Evolutionary conservation across 2,329 filamentous ascomycete species (phyloP), one percentile per base, ranked within the genome.

Genomic region (Aschersonia sp.): DNA sequence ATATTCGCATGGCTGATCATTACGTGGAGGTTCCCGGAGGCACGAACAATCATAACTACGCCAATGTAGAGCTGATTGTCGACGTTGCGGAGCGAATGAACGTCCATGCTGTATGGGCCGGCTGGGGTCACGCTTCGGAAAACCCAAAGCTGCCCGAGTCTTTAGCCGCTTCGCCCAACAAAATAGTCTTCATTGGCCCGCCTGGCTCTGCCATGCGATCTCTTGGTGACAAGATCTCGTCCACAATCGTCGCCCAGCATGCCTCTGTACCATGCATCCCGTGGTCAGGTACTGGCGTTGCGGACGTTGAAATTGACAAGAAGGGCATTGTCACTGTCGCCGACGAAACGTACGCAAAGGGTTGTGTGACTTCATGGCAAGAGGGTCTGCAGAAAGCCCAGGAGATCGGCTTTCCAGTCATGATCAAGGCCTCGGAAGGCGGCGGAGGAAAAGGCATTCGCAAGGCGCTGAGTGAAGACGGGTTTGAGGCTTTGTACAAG

Each of bases 41-140:
- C 62, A 98, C 92, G 52, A 98, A 98, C 74, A 98, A 98, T 77
- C 95, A 98, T 82, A 98, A 98, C 70, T 98, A 98, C 69, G 92
- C 92, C 70, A 98, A 98, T 65, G 92, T 98, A 51, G 92, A 98
- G 72, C 76, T 98, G 64, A 98, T 98, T 67, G 92, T 98, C 55
- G 92, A 98, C 72, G 81, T 98, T 63, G 92, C 92, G 30, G 92
- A 98, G 76, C 87, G 92, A 53, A 97, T 95, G 88, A 81, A 90
- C 59, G 92, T 98, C 51, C 92, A 98, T 62, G 92, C 92, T 50
- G 92, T 98, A 12, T 98, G 92, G 92, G 92, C 92, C 58, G 92
- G 92, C 75, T 98, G 92, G 89, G 92, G 92, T 60, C 92, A 98
- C 66, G 92, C 92, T 57, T 98, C 92, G 47, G 92, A 98, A 72